Evolutionary conservation across 2,329 filamentous ascomycete genomes (phyloP).

Genomic region (Trichoderma afroharzianum): DNA sequence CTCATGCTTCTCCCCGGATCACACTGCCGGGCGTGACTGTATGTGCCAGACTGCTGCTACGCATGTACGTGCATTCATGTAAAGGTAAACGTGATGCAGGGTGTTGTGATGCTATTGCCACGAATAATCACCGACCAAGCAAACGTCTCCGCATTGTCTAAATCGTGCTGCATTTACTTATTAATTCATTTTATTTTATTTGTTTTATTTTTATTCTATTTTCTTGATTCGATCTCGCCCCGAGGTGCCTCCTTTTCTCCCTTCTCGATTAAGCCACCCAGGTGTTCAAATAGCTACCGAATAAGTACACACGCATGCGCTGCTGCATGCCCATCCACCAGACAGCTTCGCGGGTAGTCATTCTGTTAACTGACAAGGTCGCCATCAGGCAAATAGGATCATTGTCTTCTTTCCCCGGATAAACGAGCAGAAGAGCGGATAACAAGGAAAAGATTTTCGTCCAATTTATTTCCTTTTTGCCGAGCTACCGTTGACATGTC

Average conservation of each 20-base stretch:
- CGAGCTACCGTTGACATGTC: background rate
- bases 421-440: background rate
- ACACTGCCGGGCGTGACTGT: background rate
- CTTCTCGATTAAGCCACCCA: background rate
- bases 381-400: constrained; percentile 15
- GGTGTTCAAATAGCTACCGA: background rate
- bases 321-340: constrained; percentile 13
- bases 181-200: background rate
- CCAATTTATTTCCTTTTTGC: background rate
- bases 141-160: background rate
- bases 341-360: constrained; percentile 2
- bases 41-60: background rate
- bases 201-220: background rate
- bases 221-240: background rate
- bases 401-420: constrained; percentile 1
- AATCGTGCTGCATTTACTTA: background rate
- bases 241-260: background rate
- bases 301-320: constrained; percentile 3
- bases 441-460: background rate
- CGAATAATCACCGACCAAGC: background rate
- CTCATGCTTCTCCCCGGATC: background rate
- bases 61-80: background rate
- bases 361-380: background rate
- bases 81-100: constrained; percentile 15
- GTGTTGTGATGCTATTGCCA: background rate